These are phyloP conservation scores for Triangularia verruculosa DNA, from an alignment of 2,329 filamentous ascomycete genomes.

Conservation along the genomic window DNA sequence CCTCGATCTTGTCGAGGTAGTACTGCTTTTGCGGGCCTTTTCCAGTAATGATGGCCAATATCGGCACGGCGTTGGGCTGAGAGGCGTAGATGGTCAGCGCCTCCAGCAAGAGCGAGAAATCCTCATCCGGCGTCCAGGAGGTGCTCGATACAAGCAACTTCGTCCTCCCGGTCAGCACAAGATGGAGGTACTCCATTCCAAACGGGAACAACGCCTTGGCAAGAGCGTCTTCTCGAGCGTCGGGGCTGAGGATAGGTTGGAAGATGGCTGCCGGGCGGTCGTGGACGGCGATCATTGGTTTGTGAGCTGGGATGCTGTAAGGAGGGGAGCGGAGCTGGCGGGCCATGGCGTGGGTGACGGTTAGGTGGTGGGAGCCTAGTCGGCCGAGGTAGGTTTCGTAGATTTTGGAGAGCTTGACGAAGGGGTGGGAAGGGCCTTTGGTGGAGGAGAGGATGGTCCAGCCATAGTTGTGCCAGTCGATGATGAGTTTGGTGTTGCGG, in stretches of 20 bases:
- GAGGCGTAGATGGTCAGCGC: conserved; percentile 73
- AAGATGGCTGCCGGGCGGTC: conserved; percentile 85
- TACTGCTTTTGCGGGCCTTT: conserved; percentile 80
- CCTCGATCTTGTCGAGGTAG: conserved; percentile 66
- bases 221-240: conserved; percentile 59
- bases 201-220: not conserved
- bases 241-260: conserved; percentile 56
- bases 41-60: conserved; percentile 91
- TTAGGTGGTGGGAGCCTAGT: conserved; percentile 70
- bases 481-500: conserved; percentile 76
- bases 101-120: conserved; percentile 83
- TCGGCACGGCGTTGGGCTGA: conserved; percentile 47
- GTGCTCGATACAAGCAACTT: conserved; percentile 86
- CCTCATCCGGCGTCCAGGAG: conserved; percentile 96
- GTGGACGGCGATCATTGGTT: conserved; percentile 70
- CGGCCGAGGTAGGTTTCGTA: conserved; percentile 75
- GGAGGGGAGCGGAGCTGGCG: conserved; percentile 61
- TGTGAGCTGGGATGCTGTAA: conserved; percentile 55
- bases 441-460: conserved; percentile 80
- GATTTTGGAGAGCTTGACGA: conserved; percentile 72
- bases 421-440: conserved; percentile 58
- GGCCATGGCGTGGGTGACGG: conserved; percentile 88
- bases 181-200: conserved; percentile 57
- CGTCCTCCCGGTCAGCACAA: conserved; percentile 60
- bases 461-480: conserved; percentile 99